Percentiles rank a stretch among this genome's conserved stretches.
phyloP scores from a whole-genome alignment of 2,329 filamentous ascomycete genomes.

The Colletotrichum musicola region DNA sequence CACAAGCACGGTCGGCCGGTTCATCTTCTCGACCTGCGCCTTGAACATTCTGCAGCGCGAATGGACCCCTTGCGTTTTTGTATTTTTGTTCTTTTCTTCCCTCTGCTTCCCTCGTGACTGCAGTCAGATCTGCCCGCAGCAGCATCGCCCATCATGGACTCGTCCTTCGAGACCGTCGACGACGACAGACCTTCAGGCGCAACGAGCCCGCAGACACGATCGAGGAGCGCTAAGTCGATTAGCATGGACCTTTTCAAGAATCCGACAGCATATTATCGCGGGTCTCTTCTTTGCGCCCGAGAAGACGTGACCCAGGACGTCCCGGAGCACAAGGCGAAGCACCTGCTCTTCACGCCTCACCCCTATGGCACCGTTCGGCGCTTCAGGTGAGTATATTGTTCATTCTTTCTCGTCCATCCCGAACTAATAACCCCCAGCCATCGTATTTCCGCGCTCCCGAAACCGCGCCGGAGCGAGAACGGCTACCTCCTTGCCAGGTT shows the following conservation, averaged over 20 bases:
- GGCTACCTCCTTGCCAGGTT: conserved; percentile 45
- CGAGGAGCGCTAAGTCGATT: conserved; percentile 43
- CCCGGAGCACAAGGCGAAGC: conserved; percentile 45
- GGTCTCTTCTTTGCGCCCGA: conserved; percentile 48
- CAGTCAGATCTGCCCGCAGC: no score
- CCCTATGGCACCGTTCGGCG: conserved; percentile 38
- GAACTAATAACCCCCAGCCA: neutral
- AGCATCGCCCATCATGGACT: conserved; percentile 20
- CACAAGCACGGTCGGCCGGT: conserved; percentile 1
- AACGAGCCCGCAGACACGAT: conserved; percentile 46
- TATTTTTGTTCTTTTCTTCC: neutral
- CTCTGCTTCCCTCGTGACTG: no score
- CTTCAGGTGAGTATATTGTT: conserved; percentile 19
- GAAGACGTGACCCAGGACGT: conserved; percentile 46
- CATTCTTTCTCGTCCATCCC: no score
- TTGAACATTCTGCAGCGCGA: neutral
- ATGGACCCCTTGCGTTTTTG: neutral
- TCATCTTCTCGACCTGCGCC: neutral
- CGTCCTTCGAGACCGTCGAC: conserved; percentile 15
- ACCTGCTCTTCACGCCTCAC: conserved; percentile 45
- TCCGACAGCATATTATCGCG: conserved; percentile 48
- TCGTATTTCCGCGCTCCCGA: conserved; percentile 32
- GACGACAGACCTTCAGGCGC: neutral
- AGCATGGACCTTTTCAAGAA: conserved; percentile 44
- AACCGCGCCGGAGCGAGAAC: conserved; percentile 42